Base-by-base conservation (phyloP, 768 basidiomycete species). In the Lentinula aciculospora region DNA sequence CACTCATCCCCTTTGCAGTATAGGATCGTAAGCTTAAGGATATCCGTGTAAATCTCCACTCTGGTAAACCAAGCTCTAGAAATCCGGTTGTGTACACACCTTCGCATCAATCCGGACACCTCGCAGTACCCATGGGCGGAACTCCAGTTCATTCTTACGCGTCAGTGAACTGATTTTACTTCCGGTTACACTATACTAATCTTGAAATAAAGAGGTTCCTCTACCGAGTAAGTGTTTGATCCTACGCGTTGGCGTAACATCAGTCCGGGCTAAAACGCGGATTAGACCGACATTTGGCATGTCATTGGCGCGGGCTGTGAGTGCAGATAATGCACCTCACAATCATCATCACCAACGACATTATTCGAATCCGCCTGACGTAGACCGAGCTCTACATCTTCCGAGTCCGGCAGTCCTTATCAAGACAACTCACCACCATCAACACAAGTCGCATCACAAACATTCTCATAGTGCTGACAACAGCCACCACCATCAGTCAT, bases 331-430 rank as follows among this genome's bases (percentile, higher is more conserved):
- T 25, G 53, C 42, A 28, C 51, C 29, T 23, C 51, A 42, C 28
- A 19, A n/a, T 46, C 36, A 51, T n/a, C 58, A 47, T 54, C 58
- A 31, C 34, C 53, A 59, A 12, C 50, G 51, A n/a, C 39, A 34
- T 13, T 31, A 58, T 34, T 53, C 50, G 21, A 58, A 57, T 23
- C 56, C 58, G 12, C 48, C 49, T 23, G 51, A 53, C 34, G 36
- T 50, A 2, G 58, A 58, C 21, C 28, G 49, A 42, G 58, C 29
- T 28, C 21, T 53, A 27, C 51, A 25, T 27, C 36, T 39, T 19
- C 34, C 45, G 9, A 17, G 29, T 15, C 13, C 6, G 8, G 7
- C 32, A 10, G 32, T 37, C 32, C n/a, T 48, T 39, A 40, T 49
- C 57, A 31, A 48, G 15, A 5, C 25, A n/a, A 49, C 47, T 27